Percentiles rank a stretch among this genome's conserved stretches.
phyloP scores from a whole-genome alignment of 352 stramenopile species.

The Phytophthora podocarpi region DNA sequence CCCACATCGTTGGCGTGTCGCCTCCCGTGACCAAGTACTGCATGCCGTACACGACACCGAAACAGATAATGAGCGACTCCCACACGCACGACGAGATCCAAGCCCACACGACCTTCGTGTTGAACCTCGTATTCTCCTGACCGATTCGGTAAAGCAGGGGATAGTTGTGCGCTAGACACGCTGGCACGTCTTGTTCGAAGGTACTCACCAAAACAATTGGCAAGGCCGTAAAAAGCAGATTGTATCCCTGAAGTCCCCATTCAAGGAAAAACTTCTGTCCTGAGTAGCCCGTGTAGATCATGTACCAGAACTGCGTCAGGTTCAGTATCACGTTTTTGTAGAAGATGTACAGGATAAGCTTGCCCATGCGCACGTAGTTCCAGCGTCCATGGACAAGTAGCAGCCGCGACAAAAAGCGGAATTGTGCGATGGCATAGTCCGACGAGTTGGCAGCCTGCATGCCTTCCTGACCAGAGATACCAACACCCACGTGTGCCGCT shows the following conservation, averaged over 20 bases:
- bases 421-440: conserved; percentile 96
- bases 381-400: conserved; percentile 94
- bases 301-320: conserved; percentile 95
- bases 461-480: conserved; percentile 93
- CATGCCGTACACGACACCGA: conserved; percentile 84
- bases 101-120: conserved; percentile 81
- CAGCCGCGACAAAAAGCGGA: conserved; percentile 91
- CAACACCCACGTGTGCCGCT: conserved; percentile 91
- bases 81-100: conserved; percentile 86
- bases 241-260: conserved; percentile 89
- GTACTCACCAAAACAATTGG: conserved; percentile 86
- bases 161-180: conserved; percentile 69
- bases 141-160: conserved; percentile 85
- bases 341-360: conserved; percentile 94
- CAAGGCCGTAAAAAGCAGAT: conserved; percentile 86
- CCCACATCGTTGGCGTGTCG: conserved; percentile 92
- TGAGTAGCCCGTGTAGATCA: conserved; percentile 90
- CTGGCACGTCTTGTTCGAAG: conserved; percentile 86
- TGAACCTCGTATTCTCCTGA: conserved; percentile 85
- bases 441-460: conserved; percentile 95
- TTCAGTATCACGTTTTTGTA: conserved; percentile 97
- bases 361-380: conserved; percentile 94
- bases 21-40: conserved; percentile 79
- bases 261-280: conserved; percentile 90
- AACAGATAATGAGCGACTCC: conserved; percentile 86